Base-by-base conservation (phyloP, 2,329 filamentous ascomycete genomes). In the Sarocladiaceae sp. region DNA sequence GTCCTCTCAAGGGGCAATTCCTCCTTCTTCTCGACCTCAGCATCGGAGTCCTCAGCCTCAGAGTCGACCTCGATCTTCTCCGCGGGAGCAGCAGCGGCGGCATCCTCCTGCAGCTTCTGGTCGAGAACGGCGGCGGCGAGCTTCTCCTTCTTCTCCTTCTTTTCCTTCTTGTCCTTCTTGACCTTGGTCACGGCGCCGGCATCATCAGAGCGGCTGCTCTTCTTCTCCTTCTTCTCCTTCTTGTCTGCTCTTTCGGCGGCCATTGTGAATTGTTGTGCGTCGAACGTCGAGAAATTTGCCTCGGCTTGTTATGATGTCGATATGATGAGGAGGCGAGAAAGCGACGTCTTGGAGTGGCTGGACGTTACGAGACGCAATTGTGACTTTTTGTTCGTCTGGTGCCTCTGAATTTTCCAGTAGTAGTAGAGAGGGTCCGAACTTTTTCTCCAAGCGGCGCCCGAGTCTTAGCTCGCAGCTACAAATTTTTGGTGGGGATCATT, bases 141-240 rank as follows among this genome's bases (percentile, higher is more conserved):
- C 81, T 88, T 88, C 60, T 88, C 84, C 75, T 88, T 87, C 79
- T 88, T 88, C 39, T 77, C 76, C 70, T 84, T 87, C 76, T 88
- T 87, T 29, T 80, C 78, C 64, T 82, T 80, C 70, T 81, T 81
- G 52, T 83, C 79, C 70, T 80, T 79, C 66, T 79, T 77, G 58
- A 70, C 60, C 69, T 83, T 82, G 62, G 66, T 66, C 53, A 82
- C 71, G 61, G 78, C 78, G 53, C 75, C 71, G 52, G 71, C 73
- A 54, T 81, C 78, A 68, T 73, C 77, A 64, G 75, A 72, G 75
- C 79, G 80, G 75, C 82, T 80, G 51, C 81, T 77, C 70, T 81
- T 80, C 72, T 79, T 80, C 54, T 76, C 74, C 69, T 75, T 77
- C 66, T 75, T 75, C 51, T 75, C 72, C 58, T 71, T 70, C 64